A percentile compares a stretch with the other conserved stretches of the same genome.
Conservation (phyloP, 2,329 filamentous ascomycete species). For the Penicillium sp. region DNA sequence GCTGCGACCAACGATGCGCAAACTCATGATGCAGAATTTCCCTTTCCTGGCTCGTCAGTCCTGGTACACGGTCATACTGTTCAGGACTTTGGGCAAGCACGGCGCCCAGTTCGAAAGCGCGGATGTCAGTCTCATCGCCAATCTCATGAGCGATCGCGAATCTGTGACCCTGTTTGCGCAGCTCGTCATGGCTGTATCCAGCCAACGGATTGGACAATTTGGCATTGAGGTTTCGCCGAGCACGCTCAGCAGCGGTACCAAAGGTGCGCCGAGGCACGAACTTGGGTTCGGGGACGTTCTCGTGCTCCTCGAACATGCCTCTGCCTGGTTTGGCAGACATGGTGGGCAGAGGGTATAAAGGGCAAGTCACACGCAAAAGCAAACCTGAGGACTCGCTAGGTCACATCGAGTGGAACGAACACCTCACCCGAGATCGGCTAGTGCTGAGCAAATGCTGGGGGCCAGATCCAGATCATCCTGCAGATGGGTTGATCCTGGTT, state of each 20-base stretch:
- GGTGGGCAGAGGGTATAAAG: not conserved
- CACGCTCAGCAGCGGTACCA: slow-evolving; percentile 39
- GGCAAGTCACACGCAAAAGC: not conserved
- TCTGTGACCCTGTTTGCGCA: slow-evolving; percentile 56
- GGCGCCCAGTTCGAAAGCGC: slow-evolving; percentile 60
- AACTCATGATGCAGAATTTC: slow-evolving; percentile 59
- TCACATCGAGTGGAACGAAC: not conserved
- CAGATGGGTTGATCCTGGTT: not conserved
- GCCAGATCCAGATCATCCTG: not conserved
- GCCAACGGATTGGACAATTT: slow-evolving; percentile 56
- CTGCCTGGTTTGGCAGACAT: slow-evolving; percentile 2
- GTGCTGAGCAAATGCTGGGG: not conserved
- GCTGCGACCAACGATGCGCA: slow-evolving; percentile 68
- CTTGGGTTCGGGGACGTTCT: slow-evolving; percentile 8
- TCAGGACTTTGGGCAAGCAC: slow-evolving; percentile 56
- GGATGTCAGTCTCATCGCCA: slow-evolving; percentile 55
- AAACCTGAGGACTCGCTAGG: not conserved
- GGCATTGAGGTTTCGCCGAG: slow-evolving; percentile 44
- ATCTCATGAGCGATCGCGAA: slow-evolving; percentile 59
- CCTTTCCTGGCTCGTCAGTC: slow-evolving; percentile 59
- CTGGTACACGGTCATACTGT: slow-evolving; percentile 50
- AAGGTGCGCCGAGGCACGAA: slow-evolving; percentile 24
- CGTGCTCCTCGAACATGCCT: slow-evolving; percentile 9
- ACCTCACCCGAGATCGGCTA: not conserved
- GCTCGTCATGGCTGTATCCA: slow-evolving; percentile 49